Base-by-base conservation (phyloP, 2,329 filamentous ascomycete genomes). In the Xylaria sp. region DNA sequence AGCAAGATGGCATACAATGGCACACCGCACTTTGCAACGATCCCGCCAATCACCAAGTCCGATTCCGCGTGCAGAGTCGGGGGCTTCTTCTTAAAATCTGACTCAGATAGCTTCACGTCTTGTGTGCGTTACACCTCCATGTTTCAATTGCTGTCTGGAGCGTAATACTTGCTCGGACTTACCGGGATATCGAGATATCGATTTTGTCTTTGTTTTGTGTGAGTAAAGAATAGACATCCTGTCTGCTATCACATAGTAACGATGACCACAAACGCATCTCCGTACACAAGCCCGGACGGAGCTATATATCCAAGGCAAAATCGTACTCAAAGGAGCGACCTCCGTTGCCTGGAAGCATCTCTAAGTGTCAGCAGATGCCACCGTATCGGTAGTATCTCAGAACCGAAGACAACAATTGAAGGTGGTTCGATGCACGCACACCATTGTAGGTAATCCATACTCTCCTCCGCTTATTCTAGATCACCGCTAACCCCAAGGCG, bases 11-110 rank as follows among this genome's bases (percentile, higher is more conserved):
- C 4, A 30, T 30, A 30, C 59, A 59, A 49, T 18, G 49, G 54
- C 59, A 63, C 61, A 63, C 61, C 61, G 59, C 61, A 63, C 54
- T 61, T 63, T 61, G 52, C 47, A 11, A 19, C 44, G 56, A 55
- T 57, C 44, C 44, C 48, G 48, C 61, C 61, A 61, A 63, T 63
- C 50, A 57, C 35, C 42, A 50, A 30, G 8, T 13, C 44, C n/a
- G 42, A 18, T 35, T 37, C 52, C 23, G 30, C 39, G 18, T 52
- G 54, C 35, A 49, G 49, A n/a, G 52, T 55, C 50, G 9, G 47
- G 51, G 19, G 49, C 11, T 51, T 53, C 46, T 61, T 54, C 46
- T 61, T 51, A 48, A 59, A 55, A 59, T 61, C 59, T 63, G 57
- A 63, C 51, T 63, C 61, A 63, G 61, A 61, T 57, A 59, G 19